phyloP scores from a whole-genome alignment of 2,329 filamentous ascomycete genomes.

The Colletotrichum noveboracense region DNA sequence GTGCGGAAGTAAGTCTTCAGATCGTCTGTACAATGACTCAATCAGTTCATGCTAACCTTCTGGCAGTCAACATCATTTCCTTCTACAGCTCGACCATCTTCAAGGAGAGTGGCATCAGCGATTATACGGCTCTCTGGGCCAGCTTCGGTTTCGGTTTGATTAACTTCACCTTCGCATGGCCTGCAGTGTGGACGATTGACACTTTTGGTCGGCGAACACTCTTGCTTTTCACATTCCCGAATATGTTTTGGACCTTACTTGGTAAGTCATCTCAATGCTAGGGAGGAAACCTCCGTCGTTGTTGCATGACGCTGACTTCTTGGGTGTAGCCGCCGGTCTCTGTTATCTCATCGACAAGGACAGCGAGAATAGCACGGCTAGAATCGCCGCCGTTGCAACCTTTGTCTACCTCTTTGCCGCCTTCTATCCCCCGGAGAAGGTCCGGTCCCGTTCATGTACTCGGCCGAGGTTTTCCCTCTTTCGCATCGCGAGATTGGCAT shows the following conservation, averaged over 20 bases:
- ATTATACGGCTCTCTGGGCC: constrained; percentile 43
- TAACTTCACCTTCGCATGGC: constrained; percentile 71
- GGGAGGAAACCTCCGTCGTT: not conserved
- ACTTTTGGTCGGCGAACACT: constrained; percentile 68
- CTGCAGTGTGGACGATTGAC: constrained; percentile 71
- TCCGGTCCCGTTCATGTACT: constrained; percentile 66
- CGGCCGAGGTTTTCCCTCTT: constrained; percentile 68
- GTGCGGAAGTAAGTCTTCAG: constrained; percentile 49
- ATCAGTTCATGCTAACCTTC: not conserved
- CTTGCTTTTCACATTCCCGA: constrained; percentile 69
- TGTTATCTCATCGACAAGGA: constrained; percentile 38
- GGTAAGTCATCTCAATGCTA: constrained; percentile 25
- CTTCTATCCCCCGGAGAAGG: constrained; percentile 72
- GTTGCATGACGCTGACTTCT: not conserved
- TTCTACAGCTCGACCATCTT: constrained; percentile 56
- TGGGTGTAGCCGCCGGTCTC: constrained; percentile 37
- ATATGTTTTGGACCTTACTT: constrained; percentile 67
- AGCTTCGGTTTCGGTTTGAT: constrained; percentile 55
- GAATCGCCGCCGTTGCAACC: constrained; percentile 60
- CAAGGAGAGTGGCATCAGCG: constrained; percentile 42
- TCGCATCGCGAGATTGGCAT: constrained; percentile 69
- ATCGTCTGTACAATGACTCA: not conserved
- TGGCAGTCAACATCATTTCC: constrained; percentile 50
- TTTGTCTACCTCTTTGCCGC: constrained; percentile 71
- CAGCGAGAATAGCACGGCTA: constrained; percentile 39